phyloP scores from a whole-genome alignment of 2,329 filamentous ascomycete genomes.

The Apiospora pterosperma region DNA sequence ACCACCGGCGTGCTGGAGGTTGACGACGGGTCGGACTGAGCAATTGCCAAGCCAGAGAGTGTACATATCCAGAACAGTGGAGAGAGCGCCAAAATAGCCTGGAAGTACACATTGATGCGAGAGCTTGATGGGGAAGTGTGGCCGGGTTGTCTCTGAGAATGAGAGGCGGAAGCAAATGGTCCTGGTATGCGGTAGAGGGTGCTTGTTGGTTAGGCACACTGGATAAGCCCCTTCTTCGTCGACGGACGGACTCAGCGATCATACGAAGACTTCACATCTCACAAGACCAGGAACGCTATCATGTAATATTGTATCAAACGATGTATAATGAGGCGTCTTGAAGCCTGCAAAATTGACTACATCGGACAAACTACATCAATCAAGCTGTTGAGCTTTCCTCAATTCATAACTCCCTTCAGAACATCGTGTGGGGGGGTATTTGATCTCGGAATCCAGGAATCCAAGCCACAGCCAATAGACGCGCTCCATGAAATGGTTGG shows the following conservation, averaged over 20 bases:
- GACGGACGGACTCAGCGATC: neutral
- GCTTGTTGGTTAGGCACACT: no score
- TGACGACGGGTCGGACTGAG: no score
- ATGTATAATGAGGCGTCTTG: neutral
- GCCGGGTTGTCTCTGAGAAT: no score
- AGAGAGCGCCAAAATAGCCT: no score
- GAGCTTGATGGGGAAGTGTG: no score
- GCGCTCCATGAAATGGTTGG: neutral
- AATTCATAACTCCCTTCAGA: slow-evolving; percentile 1
- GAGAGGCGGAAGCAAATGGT: no score
- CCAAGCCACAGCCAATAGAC: neutral
- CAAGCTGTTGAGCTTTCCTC: neutral
- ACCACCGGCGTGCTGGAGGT: no score
- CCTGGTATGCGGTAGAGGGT: no score
- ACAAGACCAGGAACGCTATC: neutral
- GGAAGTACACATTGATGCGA: no score
- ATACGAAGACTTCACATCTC: neutral
- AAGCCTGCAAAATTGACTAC: neutral
- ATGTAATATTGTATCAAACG: neutral
- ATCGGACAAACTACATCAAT: neutral
- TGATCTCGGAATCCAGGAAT: neutral
- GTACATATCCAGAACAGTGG: no score
- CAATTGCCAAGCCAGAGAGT: no score
- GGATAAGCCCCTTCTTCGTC: neutral
- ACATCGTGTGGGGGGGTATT: slow-evolving; percentile 2